Evolutionary conservation across 805 yeast species (phyloP), one percentile per base, ranked within the genome.

Genomic region (Teunomyces panamensis): DNA sequence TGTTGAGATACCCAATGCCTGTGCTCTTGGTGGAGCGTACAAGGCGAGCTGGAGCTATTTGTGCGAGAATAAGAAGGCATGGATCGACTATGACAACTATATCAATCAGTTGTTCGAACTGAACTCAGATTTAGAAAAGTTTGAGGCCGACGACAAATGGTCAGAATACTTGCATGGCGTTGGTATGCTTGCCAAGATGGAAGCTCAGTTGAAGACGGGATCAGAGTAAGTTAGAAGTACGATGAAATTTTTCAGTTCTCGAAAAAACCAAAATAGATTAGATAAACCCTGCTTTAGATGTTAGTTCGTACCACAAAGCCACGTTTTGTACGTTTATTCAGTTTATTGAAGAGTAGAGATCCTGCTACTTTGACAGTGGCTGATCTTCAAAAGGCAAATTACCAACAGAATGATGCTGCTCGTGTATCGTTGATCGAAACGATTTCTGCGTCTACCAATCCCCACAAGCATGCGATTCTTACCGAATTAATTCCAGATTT

Each of bases 11-110:
- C 82, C 92, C 6, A 90, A 90, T 66, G 94, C 96, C 1, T 90
- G 97, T 74, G 97, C 96, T 0, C 65, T 88, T 30, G 97, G 97
- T 24, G 96, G 96, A 3, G 92, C 95, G 36, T 87, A 78, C 67
- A 86, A 87, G 61, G 92, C 96, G 1, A 71, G 84, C 42, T 89
- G 95, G 95, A 79, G 88, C 33, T 66, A 63, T 48, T 52, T 59
- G 46, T 67, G 67, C 48, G 76, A 71, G 50, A 30, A 47, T 20
- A 53, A 57, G 14, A 56, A 56, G 8, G 48, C 59, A 11, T 75
- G 67, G 77, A 68, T 64, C 57, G 71, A 47, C 71, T 84, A 72
- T 60, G 67, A 67, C 75, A 56, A 69, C 56, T 60, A 67, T 60
- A 48, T 76, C 43, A 58, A 57, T 24, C 42, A 42, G 32, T 47